Base-by-base conservation (phyloP, 2,329 filamentous ascomycete species). In the Hypocreales sp. region DNA sequence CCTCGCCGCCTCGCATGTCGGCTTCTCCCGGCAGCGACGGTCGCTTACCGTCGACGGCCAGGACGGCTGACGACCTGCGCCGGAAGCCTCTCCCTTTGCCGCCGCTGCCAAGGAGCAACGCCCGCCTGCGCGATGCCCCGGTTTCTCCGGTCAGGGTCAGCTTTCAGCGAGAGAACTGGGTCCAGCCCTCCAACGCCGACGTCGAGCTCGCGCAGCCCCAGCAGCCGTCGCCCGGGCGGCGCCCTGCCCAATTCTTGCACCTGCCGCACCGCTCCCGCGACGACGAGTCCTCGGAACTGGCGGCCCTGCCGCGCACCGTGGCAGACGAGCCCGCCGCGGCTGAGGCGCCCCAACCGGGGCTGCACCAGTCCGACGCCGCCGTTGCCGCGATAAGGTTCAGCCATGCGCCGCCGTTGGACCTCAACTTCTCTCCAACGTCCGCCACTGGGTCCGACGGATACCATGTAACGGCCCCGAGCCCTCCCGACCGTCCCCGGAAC, bases 101-200 rank as follows among this genome's bases (percentile, higher is more conserved):
- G n/a, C 35, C 39, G 12, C 28, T 36, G 15, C 30, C 35, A 21
- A 53, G 26, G 15, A 30, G 20, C 16, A 35, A 53, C 27, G 55
- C 56, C 13, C 54, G 56, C 32, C 50, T 71, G 32, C 58, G 60
- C 34, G 58, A 63, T 27, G 56, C 59, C 11, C 67, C 68, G 17
- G 53, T 61, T 16, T 72, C 69, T 22, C 67, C 70, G 12, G 64
- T 69, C 30, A 58, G 53, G 31, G 57, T 72, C 29, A 68, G 64
- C 40, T 60, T 66, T 30, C 61, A 63, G 26, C 48, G 56, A 15
- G 64, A 66, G 22, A 56, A 62, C 41, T 70, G 61, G 61, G 53
- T 55, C 13, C 55, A 56, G 37, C 59, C 66, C 14, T 64, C 62
- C 17, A 63, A 64, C 38, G 63, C 53, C 17, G 56, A 60, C 36